These are phyloP conservation scores for Candida ponderosae DNA, from an alignment of 805 yeast species.

Conservation along the genomic window DNA sequence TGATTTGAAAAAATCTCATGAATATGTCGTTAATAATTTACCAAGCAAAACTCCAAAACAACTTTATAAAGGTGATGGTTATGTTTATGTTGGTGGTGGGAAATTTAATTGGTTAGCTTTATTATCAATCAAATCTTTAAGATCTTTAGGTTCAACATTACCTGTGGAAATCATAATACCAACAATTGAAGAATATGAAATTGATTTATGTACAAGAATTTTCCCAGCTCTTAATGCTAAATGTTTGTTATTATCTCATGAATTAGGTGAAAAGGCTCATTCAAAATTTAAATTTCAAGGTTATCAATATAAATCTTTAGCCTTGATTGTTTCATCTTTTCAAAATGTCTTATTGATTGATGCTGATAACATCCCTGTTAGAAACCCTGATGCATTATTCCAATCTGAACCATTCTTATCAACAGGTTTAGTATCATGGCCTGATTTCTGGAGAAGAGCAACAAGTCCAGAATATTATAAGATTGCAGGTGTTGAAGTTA, in stretches of 20 bases:
- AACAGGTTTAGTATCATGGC: constrained; percentile 59
- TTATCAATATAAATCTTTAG: constrained; percentile 62
- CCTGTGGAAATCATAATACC: constrained; percentile 75
- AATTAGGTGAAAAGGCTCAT: constrained; percentile 49
- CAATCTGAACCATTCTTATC: constrained; percentile 44
- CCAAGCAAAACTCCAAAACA: constrained; percentile 40
- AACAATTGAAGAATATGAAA: constrained; percentile 56
- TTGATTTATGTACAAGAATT: constrained; percentile 52
- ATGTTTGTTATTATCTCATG: constrained; percentile 56
- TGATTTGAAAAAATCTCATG: constrained; percentile 40
- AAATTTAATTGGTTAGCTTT: constrained; percentile 48
- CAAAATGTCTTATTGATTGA: constrained; percentile 68
- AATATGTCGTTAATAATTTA: constrained; percentile 33
- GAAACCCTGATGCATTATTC: constrained; percentile 55
- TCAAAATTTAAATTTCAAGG: constrained; percentile 44
- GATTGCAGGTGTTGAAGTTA: constrained; percentile 49
- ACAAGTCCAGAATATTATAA: constrained; percentile 68
- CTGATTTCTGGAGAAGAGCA: constrained; percentile 84
- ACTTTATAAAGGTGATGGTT: constrained; percentile 46
- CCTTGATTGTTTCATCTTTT: constrained; percentile 63
- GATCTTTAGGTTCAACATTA: constrained; percentile 40
- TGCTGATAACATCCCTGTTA: constrained; percentile 65
- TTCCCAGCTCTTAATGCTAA: constrained; percentile 56
- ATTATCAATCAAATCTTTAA: constrained; percentile 38
- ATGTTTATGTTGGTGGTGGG: constrained; percentile 61